phyloP scores from a whole-genome alignment of 2,329 filamentous ascomycete genomes.

The Trichoderma gracile region DNA sequence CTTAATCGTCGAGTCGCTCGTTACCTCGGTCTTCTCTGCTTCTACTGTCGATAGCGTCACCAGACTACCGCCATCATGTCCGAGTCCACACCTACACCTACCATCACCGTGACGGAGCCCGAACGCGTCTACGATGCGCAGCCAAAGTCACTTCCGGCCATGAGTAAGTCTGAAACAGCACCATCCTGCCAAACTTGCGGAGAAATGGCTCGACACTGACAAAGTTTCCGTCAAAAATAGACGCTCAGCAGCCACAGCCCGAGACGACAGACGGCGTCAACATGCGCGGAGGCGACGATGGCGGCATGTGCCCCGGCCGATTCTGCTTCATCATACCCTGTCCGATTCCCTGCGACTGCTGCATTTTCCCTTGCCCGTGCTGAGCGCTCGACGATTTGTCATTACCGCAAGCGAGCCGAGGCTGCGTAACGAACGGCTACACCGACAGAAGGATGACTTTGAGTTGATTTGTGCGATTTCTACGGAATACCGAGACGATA shows the following conservation, averaged over 20 bases:
- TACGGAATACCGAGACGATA: background rate
- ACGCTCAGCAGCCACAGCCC: conserved; percentile 28
- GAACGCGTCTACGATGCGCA: conserved; percentile 11
- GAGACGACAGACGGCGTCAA: conserved; percentile 33
- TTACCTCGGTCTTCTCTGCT: background rate
- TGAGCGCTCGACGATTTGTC: conserved; percentile 20
- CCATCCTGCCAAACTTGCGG: background rate
- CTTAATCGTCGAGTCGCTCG: background rate
- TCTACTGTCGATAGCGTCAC: background rate
- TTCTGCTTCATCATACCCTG: conserved; percentile 44
- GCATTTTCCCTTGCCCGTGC: conserved; percentile 36
- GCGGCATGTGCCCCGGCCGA: conserved; percentile 37
- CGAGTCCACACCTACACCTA: background rate
- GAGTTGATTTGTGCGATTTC: background rate
- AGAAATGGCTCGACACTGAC: background rate
- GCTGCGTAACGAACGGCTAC: background rate
- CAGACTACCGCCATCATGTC: background rate
- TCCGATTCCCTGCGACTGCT: conserved; percentile 41
- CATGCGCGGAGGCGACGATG: conserved; percentile 33
- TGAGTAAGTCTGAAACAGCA: conserved; percentile 11
- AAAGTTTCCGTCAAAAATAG: background rate
- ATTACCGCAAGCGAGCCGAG: background rate
- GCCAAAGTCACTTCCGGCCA: conserved; percentile 18
- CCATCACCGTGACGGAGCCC: background rate
- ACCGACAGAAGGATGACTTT: background rate